Conservation (phyloP, 768 basidiomycete species). For the Panaeolus cyanescens region DNA sequence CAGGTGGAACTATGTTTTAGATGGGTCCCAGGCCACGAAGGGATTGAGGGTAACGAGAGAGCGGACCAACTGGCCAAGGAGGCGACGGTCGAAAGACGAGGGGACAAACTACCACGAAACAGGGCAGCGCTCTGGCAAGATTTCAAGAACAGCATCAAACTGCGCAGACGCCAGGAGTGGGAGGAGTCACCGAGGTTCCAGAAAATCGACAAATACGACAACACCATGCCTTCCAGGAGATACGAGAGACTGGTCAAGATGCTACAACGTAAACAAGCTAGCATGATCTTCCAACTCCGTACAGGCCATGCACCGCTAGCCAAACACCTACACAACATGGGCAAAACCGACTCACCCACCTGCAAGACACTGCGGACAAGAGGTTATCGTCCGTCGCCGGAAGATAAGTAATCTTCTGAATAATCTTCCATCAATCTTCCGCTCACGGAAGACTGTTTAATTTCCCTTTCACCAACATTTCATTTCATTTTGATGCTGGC, state of each 20-base stretch:
- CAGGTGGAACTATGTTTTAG: background rate
- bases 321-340: conserved; percentile 29
- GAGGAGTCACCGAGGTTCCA: conserved; percentile 9
- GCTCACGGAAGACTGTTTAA: too few relatives aligned
- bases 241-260: conserved; percentile 10
- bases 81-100: background rate
- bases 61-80: background rate
- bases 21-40: conserved; percentile 2
- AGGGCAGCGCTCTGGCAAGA: conserved; percentile 10
- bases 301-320: conserved; percentile 31
- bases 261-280: conserved; percentile 15
- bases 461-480: too few relatives aligned
- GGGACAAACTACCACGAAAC: conserved; percentile 5
- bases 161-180: conserved; percentile 10
- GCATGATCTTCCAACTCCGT: conserved; percentile 30
- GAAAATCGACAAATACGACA: conserved; percentile 12
- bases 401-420: too few relatives aligned
- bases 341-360: conserved; percentile 18
- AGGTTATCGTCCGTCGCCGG: too few relatives aligned
- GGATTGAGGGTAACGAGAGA: background rate
- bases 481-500: too few relatives aligned
- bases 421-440: too few relatives aligned
- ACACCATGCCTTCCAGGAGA: conserved; percentile 10
- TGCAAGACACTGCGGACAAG: conserved; percentile 25
- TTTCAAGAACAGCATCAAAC: conserved; percentile 14